Evolutionary conservation across 352 stramenopile genomes (phyloP).

Genomic region (Pythium aquatile): DNA sequence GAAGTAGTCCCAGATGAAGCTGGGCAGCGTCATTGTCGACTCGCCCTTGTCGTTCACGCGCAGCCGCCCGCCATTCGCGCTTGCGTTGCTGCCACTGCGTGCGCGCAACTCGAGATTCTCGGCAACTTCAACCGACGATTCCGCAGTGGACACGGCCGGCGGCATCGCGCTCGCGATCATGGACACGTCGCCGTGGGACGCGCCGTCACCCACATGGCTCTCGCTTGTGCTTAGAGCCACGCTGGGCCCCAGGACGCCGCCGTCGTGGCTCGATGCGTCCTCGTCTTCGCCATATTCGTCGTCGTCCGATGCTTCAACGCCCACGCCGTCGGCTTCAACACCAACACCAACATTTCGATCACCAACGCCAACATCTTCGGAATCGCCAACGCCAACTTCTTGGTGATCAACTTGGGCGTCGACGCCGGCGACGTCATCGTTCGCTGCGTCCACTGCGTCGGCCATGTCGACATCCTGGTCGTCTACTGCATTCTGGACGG

Average conservation of each 20-base stretch:
- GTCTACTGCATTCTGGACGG: background rate
- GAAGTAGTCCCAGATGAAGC: constrained; percentile 88
- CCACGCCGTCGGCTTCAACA: background rate
- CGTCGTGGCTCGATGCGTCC: background rate
- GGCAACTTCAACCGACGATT: background rate
- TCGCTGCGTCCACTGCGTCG: background rate
- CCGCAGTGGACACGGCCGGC: background rate
- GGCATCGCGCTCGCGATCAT: background rate
- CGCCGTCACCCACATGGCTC: background rate
- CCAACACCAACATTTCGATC: background rate
- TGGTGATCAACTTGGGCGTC: background rate
- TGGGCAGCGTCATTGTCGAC: constrained; percentile 62
- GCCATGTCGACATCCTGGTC: constrained; percentile 9
- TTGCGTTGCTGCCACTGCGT: constrained; percentile 9
- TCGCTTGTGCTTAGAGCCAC: background rate
- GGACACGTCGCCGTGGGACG: background rate
- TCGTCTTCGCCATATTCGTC: constrained; percentile 4
- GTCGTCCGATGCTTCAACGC: background rate
- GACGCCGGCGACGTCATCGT: constrained; percentile 13
- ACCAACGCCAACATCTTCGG: background rate
- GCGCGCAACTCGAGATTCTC: background rate
- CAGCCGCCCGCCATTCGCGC: constrained; percentile 10
- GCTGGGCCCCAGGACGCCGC: background rate
- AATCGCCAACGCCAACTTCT: constrained; percentile 1
- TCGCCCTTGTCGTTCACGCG: constrained; percentile 55